A percentile compares a stretch with the other conserved stretches of the same genome.
phyloP scores from a whole-genome alignment of 2,329 filamentous ascomycete genomes.

The Fusarium agapanthi region DNA sequence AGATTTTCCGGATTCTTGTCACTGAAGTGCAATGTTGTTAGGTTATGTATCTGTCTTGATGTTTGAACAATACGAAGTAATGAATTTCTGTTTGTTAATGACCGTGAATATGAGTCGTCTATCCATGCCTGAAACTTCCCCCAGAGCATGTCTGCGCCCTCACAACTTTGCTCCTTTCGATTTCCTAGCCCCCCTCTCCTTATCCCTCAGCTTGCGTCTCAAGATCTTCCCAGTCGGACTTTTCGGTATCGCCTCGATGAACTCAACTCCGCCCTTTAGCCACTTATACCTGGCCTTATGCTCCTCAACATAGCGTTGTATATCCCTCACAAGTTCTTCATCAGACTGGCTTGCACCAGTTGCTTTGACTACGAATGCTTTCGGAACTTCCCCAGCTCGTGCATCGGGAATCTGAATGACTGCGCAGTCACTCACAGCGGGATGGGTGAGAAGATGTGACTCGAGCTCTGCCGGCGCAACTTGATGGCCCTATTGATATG shows the following conservation, averaged over 20 bases:
- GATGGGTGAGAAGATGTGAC: slow-evolving; percentile 75
- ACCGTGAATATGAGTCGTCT: rapidly evolving
- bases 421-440: slow-evolving; percentile 75
- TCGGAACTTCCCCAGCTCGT: slow-evolving; percentile 67
- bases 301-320: slow-evolving; percentile 68
- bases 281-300: slow-evolving; percentile 75
- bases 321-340: slow-evolving; percentile 56
- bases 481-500: slow-evolving; percentile 63
- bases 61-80: not conserved
- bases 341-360: slow-evolving; percentile 55
- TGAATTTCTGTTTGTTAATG: not conserved
- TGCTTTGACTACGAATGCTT: slow-evolving; percentile 67
- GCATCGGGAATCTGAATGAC: slow-evolving; percentile 76
- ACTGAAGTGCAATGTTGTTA: rapidly evolving
- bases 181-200: not conserved
- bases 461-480: slow-evolving; percentile 83
- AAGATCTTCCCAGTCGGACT: slow-evolving; percentile 76
- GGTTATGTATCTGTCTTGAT: not conserved
- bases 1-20: rapidly evolving
- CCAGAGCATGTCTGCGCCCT: not conserved
- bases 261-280: slow-evolving; percentile 69
- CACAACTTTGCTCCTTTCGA: not conserved
- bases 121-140: rapidly evolving
- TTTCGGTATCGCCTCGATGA: slow-evolving; percentile 74
- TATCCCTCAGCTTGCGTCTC: slow-evolving; percentile 4